Conservation (phyloP, 805 yeast species). For the Lipomyces spencermartinsiae region DNA sequence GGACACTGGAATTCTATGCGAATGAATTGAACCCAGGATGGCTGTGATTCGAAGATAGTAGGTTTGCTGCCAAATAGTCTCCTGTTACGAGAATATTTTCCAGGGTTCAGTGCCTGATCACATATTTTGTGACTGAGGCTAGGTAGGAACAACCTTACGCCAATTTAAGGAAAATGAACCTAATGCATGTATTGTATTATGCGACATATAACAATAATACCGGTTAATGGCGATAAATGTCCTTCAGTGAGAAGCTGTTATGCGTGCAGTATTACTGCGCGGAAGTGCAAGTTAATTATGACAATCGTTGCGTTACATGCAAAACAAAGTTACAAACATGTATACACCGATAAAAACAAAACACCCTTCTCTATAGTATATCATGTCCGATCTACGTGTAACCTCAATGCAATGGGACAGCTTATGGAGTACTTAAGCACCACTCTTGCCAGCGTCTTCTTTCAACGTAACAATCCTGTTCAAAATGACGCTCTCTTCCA, state of each 20-base stretch:
- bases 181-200: neutral
- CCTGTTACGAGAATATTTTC: neutral
- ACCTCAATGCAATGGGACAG: neutral
- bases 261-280: neutral
- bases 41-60: neutral
- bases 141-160: neutral
- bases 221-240: neutral
- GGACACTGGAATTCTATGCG: neutral
- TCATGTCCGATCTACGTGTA: neutral
- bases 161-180: no score
- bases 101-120: neutral
- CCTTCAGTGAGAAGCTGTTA: neutral
- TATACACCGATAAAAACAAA: neutral
- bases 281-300: neutral
- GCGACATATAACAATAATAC: neutral
- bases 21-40: neutral
- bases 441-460: constrained; percentile 57
- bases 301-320: no score
- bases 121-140: neutral
- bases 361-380: neutral
- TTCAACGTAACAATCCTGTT: constrained; percentile 94
- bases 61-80: neutral
- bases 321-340: neutral
- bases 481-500: constrained; percentile 66
- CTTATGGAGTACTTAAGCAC: neutral